phyloP scores from a whole-genome alignment of 192 early-diverging fungal species.

The Fimicolochytrium jonesii region DNA sequence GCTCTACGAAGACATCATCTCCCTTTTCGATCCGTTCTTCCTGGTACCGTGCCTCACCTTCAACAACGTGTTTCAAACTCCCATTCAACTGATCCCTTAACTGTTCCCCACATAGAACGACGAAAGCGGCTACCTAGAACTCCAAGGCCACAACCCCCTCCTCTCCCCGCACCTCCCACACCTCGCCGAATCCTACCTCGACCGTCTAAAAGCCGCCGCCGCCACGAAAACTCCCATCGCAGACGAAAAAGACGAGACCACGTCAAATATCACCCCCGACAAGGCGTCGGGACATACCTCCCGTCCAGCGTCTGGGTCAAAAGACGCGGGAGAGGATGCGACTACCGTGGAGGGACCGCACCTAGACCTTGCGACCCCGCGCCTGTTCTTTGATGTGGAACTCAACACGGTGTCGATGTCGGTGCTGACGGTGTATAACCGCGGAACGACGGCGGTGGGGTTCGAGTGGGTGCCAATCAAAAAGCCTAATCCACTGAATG shows the following conservation, averaged over 20 bases:
- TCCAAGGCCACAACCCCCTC: conserved; percentile 24
- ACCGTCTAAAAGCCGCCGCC: not conserved
- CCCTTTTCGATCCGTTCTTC: conserved; percentile 39
- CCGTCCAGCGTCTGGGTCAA: not conserved
- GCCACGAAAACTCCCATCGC: too few species aligned
- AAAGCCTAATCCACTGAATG: conserved; percentile 33
- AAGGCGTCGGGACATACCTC: not conserved
- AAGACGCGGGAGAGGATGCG: not conserved
- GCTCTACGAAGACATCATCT: conserved; percentile 32
- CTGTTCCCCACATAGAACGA: conserved; percentile 33
- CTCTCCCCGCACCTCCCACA: conserved; percentile 5
- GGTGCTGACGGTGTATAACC: conserved; percentile 47
- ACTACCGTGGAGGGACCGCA: not conserved
- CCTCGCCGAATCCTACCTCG: conserved; percentile 28
- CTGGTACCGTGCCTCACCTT: not conserved
- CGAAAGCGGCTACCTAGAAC: conserved; percentile 35
- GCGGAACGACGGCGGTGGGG: conserved; percentile 29
- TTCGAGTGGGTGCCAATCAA: conserved; percentile 40
- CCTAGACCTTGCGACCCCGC: not conserved
- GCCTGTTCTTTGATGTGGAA: conserved; percentile 30
- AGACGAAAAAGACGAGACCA: too few species aligned
- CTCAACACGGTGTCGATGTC: conserved; percentile 32
- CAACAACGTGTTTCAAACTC: too few species aligned
- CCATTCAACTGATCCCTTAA: too few species aligned
- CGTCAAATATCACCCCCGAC: not conserved